Evolutionary conservation across 257 asterid genomes (phyloP), one percentile per base, ranked within the genome.

Genomic region (Rehmannia glutinosa): DNA sequence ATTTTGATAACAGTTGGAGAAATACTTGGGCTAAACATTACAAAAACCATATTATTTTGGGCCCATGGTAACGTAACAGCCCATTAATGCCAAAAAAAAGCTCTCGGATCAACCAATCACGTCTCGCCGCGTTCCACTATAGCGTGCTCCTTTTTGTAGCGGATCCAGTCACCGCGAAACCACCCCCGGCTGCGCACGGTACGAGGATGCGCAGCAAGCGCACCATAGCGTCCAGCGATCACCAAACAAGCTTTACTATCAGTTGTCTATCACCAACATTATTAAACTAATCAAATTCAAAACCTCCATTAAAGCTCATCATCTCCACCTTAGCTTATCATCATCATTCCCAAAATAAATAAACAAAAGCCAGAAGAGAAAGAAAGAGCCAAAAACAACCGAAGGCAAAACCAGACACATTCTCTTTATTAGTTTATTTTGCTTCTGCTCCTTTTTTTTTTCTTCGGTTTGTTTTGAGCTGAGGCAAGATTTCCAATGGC

Each of bases 401-500:
- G 23, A 43, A 15, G 50, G 50, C 47, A 5, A 43, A 15, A 9
- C 20, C 50, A 12, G 7, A 30, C 36, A 11, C n/a, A 9, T n/a
- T n/a, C n/a, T n/a, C n/a, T n/a, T n/a, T n/a, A n/a, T n/a, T n/a
- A n/a, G n/a, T n/a, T n/a, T n/a, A n/a, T n/a, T n/a, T n/a, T n/a
- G n/a, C n/a, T n/a, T n/a, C n/a, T n/a, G n/a, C n/a, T 38, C 36
- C 8, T 30, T 32, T 24, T 21, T 53, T 41, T 8, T 24, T 35
- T 55, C 8, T 60, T 28, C 21, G 60, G 55, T 11, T 43, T 20
- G 50, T 27, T 57, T 42, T 58, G 35, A 74, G 77, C 74, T 73
- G 20, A 24, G 49, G 12, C 3, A 39, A 55, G 47, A 39, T 43
- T 63, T 21, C 15, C 46, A 54, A 89, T 87, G 97, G 92, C 92